A percentile compares a stretch with the other conserved stretches of the same genome.
Conservation (phyloP, 768 basidiomycete species). For the Suillus ampliporus region DNA sequence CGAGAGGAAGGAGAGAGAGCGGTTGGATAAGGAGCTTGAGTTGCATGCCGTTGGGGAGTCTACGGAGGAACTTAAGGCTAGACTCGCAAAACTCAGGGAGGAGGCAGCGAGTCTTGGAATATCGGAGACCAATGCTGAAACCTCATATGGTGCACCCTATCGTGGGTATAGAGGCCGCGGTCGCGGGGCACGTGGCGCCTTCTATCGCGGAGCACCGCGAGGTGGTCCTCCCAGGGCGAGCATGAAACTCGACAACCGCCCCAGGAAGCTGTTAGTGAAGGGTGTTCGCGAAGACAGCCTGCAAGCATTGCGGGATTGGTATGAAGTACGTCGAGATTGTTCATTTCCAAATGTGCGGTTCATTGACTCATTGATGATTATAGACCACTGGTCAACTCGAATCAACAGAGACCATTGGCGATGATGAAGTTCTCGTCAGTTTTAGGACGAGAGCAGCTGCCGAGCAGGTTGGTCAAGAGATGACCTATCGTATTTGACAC, state of each 20-base stretch:
- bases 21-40: conserved; percentile 86
- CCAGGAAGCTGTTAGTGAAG: conserved; percentile 79
- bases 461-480: conserved; percentile 64
- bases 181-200: conserved; percentile 61
- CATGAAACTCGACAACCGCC: conserved; percentile 91
- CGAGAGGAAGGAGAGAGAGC: conserved; percentile 64
- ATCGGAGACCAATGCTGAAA: conserved; percentile 47
- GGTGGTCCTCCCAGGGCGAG: conserved; percentile 71
- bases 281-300: conserved; percentile 60
- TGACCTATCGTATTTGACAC: conserved; percentile 9
- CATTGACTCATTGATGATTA: conserved; percentile 17
- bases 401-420: conserved; percentile 57
- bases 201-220: conserved; percentile 63
- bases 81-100: conserved; percentile 76
- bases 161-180: conserved; percentile 74
- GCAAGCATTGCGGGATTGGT: conserved; percentile 80
- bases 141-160: conserved; percentile 49
- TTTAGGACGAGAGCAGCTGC: conserved; percentile 78
- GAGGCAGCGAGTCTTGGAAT: conserved; percentile 84
- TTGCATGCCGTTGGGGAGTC: conserved; percentile 55
- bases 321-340: conserved; percentile 57
- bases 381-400: conserved; percentile 78
- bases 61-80: conserved; percentile 75
- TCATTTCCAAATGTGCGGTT: not conserved
- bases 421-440: conserved; percentile 63